Evolutionary conservation across 2,329 filamentous ascomycete species (phyloP).

Genomic region (Peltaster fructicola): DNA sequence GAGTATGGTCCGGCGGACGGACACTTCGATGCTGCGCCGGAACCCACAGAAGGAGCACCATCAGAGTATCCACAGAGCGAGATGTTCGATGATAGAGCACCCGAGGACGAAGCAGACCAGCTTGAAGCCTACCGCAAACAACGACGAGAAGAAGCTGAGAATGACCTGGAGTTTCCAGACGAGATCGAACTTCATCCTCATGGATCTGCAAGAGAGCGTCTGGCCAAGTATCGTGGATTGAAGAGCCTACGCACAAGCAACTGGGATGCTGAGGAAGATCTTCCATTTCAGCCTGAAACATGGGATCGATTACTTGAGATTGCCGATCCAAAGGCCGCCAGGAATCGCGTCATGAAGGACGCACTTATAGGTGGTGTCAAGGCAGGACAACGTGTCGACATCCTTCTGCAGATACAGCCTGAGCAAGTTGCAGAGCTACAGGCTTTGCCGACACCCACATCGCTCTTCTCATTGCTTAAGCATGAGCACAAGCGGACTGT

Average conservation of each 20-base stretch:
- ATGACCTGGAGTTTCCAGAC: constrained; percentile 90
- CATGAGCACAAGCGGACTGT: constrained; percentile 91
- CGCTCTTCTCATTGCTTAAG: constrained; percentile 70
- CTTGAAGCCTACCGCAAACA: constrained; percentile 65
- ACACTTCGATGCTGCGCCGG: constrained; percentile 29
- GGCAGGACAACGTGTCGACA: constrained; percentile 64
- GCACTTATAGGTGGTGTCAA: constrained; percentile 74
- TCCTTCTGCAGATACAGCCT: constrained; percentile 46
- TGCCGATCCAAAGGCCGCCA: constrained; percentile 74
- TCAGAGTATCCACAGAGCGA: constrained; percentile 91
- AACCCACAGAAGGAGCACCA: constrained; percentile 43
- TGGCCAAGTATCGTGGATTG: constrained; percentile 73
- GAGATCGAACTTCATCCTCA: constrained; percentile 89
- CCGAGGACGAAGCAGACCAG: constrained; percentile 69
- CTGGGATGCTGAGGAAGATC: constrained; percentile 82
- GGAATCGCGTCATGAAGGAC: constrained; percentile 60
- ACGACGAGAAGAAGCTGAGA: constrained; percentile 63
- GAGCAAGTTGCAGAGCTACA: constrained; percentile 32
- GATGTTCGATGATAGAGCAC: constrained; percentile 64
- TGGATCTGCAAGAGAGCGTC: constrained; percentile 66
- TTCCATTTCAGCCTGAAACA: constrained; percentile 70
- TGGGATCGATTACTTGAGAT: constrained; percentile 77
- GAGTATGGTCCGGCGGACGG: constrained; percentile 63
- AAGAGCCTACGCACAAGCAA: constrained; percentile 77
- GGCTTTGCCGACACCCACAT: constrained; percentile 42